Base-by-base conservation (phyloP, 2,329 filamentous ascomycete genomes). In the Fusarium bactridioides region DNA sequence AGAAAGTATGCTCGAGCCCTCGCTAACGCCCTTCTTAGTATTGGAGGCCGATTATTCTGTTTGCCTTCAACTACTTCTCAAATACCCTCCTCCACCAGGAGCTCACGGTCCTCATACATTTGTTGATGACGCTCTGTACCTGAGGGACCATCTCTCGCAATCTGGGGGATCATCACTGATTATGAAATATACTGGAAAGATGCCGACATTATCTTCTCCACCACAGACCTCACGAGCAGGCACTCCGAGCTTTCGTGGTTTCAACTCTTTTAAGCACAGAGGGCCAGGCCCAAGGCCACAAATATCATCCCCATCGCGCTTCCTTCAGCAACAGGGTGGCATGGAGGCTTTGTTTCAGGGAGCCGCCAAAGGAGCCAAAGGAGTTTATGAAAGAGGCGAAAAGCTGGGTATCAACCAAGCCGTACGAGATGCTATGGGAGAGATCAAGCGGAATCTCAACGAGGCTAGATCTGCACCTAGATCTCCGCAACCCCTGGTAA, bases 21-120 rank as follows among this genome's bases (percentile, higher is more conserved):
- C 58, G 47, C 79, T 83, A 62, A 82, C 70, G 27, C 11, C 21
- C 19, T 10, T 43, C 25, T 65, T 69, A 94, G 93, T 99, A 40
- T 84, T 98, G 31, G 90, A 94, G 70, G 91, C 93, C 18, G 95
- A 98, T 80, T 97, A 97, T 78, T 95, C 96, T 4, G 88, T 90
- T 40, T 95, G 94, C 13, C 84, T 99, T 59, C 92, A 94, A 62
- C 83, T 97, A 4, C 85, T 98, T 31, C 87, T 98, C 4, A 93
- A 94, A 76, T 98, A 98, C 74, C 94, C 94, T 4, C 84, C 89
- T 3, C 92, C 92, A 5, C 78, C 85, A 10, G 82, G 84, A 6
- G 86, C 90, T 3, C 84, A 92, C 72, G 89, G 90, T 1, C 92
- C 95, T 21, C 89, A 92, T 73, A 93, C 91, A 0, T 94, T 98